phyloP scores from a whole-genome alignment of 495 filamentous ascomycete species.

The Hypoxylon lienhwacheense region DNA sequence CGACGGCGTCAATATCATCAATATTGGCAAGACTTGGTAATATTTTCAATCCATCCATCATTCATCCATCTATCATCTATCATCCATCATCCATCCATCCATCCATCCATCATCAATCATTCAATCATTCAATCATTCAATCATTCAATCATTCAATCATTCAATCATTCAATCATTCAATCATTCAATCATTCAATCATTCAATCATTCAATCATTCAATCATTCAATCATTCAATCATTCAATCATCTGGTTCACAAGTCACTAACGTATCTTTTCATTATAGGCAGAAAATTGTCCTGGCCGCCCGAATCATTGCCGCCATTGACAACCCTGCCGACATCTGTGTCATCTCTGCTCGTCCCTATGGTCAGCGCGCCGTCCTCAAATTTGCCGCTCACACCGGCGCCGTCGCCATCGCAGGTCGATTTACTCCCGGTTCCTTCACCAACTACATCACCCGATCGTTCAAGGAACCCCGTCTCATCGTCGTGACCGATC shows the following conservation, averaged over 20 bases:
- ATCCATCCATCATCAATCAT: no score
- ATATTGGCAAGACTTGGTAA: conserved; percentile 99
- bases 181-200: no score
- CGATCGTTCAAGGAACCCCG: conserved; percentile 99
- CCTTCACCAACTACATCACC: conserved; percentile 99
- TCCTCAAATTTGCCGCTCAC: conserved; percentile 98
- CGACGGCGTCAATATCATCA: conserved; percentile 96
- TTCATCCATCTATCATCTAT: no score
- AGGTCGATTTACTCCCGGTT: conserved; percentile 99
- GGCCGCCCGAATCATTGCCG: conserved; percentile 96
- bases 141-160: no score
- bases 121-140: no score
- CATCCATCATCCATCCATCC: no score
- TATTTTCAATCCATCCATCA: conserved; percentile 39
- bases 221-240: no score
- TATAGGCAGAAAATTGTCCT: conserved; percentile 98
- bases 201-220: no score
- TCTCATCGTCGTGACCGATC: conserved; percentile 98
- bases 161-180: no score
- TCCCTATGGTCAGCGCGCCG: conserved; percentile 98
- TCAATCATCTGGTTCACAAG: no score
- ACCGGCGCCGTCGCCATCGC: conserved; percentile 97
- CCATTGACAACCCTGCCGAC: conserved; percentile 98
- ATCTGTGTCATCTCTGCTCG: conserved; percentile 98
- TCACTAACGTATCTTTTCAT: no score